phyloP scores from a whole-genome alignment of 1,284 basidiomycete species.

The Pterulicium gracile region DNA sequence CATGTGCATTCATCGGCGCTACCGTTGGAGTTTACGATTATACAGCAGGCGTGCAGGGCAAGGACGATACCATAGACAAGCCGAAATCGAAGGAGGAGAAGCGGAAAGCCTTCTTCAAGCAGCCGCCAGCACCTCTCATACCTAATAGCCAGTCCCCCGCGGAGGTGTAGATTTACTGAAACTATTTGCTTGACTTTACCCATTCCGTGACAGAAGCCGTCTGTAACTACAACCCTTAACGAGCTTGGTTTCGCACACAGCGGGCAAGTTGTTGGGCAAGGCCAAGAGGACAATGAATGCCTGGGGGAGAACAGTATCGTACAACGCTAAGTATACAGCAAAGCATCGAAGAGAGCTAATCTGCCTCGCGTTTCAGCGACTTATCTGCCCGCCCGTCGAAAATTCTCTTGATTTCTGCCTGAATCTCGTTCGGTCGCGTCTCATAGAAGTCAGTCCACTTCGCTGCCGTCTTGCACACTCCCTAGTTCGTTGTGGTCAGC shows the following conservation, averaged over 20 bases:
- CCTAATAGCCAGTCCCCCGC: constrained; percentile 16
- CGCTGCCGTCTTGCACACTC: neutral
- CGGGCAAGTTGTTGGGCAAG: too few relatives aligned
- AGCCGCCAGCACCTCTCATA: constrained; percentile 15
- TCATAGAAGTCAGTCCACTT: neutral
- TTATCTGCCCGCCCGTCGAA: neutral
- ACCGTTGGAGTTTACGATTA: constrained; percentile 81
- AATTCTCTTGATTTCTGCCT: neutral
- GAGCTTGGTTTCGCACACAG: too few relatives aligned
- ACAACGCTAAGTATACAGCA: too few relatives aligned
- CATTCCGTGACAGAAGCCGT: too few relatives aligned
- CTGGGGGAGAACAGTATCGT: too few relatives aligned
- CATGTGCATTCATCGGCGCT: constrained; percentile 73
- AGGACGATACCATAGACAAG: constrained; percentile 12
- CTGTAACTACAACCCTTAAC: too few relatives aligned
- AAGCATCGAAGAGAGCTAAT: too few relatives aligned
- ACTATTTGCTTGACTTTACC: too few relatives aligned
- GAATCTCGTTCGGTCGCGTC: neutral
- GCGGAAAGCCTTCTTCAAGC: constrained; percentile 67
- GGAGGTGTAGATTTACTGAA: too few relatives aligned
- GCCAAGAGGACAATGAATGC: too few relatives aligned
- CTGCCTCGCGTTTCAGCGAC: too few relatives aligned
- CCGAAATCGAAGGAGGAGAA: constrained; percentile 44
- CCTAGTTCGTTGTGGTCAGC: neutral
- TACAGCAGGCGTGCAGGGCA: constrained; percentile 44